Evolutionary conservation across 768 basidiomycete genomes (phyloP), one percentile per base, ranked within the genome.

Genomic region (Kwoniella dendrophila): DNA sequence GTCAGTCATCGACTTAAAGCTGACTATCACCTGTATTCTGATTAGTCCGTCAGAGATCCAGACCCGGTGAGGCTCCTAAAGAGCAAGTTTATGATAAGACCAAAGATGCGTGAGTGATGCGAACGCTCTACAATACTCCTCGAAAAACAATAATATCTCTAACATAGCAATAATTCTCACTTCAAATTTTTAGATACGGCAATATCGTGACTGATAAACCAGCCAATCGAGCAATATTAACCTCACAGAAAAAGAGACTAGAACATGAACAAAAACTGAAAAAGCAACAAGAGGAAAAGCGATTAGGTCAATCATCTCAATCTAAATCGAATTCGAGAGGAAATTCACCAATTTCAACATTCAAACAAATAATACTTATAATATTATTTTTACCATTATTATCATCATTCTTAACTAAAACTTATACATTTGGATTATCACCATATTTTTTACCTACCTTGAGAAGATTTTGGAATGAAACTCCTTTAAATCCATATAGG

Each of bases 201-300:
- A 66, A 67, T 41, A 45, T 26, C 3, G 51, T 64, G 18, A 34
- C 53, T 8, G 62, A 59, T 85, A 78, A 82, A 81, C 64, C 80
- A 83, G 63, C 88, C 86, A 78, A 80, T 82, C 50, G 86, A 82
- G 41, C 90, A 86, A 88, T 74, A 2, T 54, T 64, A 12, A 34
- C 48, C 8, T 53, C 59, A 14, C 54, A 64, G 30, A 56, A 56
- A n/a, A 85, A 68, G 82, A 86, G 79, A 86, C 88, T 87, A 36
- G 88, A 86, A 26, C 87, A 87, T 11, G 84, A 86, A 70, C 87
- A 88, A 7, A 86, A 82, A 34, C 81, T 86, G 61, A 81, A 82
- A 62, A 88, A 89, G 79, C 83, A 87, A 86, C 50, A 63, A 86
- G 38, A 72, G 84, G 32, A 40, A n/a, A 45, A 47, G 18, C 26